Percentiles rank a stretch among this genome's conserved stretches.
phyloP scores from a whole-genome alignment of 2,329 filamentous ascomycete species.

The Pochonia chlamydosporia region DNA sequence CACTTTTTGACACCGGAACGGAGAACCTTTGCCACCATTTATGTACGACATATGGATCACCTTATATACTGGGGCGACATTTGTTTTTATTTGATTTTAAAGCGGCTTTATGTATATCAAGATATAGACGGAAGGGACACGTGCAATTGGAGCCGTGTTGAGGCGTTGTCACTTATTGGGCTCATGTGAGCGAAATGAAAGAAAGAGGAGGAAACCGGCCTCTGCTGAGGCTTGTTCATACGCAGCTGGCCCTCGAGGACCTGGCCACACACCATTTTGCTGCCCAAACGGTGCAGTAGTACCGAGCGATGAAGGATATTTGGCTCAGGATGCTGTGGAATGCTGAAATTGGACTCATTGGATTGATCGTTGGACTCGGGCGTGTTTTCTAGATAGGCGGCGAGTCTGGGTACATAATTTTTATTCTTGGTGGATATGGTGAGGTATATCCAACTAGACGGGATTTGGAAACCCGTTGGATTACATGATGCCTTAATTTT shows the following conservation, averaged over 20 bases:
- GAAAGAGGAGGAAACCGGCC: neutral
- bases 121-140: conserved; percentile 10
- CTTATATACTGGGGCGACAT: conserved; percentile 5
- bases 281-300: no score
- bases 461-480: conserved; percentile 5
- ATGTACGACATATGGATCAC: neutral
- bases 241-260: neutral
- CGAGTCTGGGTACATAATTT: conserved; percentile 1
- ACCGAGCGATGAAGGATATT: no score
- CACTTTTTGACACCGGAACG: neutral
- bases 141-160: conserved; percentile 1
- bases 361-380: neutral
- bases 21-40: neutral
- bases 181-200: neutral
- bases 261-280: neutral
- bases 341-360: neutral
- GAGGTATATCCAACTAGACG: neutral
- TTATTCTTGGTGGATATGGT: neutral
- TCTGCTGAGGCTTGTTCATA: neutral
- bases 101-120: conserved; percentile 20
- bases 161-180: conserved; percentile 12
- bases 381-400: neutral
- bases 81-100: conserved; percentile 9
- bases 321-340: neutral
- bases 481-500: conserved; percentile 5